A percentile compares a stretch with the other conserved stretches of the same genome.
phyloP scores from a whole-genome alignment of 306 rosid genomes.

The Morella rubra region DNA sequence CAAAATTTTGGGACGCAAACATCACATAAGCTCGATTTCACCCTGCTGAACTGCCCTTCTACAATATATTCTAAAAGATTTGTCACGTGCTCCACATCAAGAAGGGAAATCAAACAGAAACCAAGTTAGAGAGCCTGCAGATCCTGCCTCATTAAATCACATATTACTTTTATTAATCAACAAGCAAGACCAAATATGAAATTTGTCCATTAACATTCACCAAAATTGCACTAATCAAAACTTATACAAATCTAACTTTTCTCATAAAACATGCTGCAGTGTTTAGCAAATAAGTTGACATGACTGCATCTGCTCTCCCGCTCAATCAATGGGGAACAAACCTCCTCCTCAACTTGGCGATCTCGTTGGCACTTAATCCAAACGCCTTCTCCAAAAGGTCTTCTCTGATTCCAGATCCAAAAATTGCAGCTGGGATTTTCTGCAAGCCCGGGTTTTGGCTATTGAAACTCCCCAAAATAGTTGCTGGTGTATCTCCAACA shows the following conservation, averaged over 20 bases:
- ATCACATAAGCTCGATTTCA: background rate
- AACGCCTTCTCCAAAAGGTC: conserved; percentile 86
- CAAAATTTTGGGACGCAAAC: too few relatives aligned
- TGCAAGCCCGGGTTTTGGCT: conserved; percentile 88
- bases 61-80: background rate
- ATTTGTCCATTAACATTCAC: background rate
- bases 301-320: conserved; percentile 2
- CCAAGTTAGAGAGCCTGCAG: background rate
- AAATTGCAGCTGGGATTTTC: conserved; percentile 67
- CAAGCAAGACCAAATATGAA: background rate
- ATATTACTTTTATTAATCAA: background rate
- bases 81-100: background rate
- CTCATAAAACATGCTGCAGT: background rate
- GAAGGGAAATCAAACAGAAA: background rate
- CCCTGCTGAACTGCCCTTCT: background rate
- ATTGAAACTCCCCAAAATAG: conserved; percentile 76
- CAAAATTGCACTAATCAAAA: background rate
- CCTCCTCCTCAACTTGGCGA: conserved; percentile 60
- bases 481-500: conserved; percentile 76
- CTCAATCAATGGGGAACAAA: conserved; percentile 40
- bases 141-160: background rate
- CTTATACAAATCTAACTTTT: too few relatives aligned
- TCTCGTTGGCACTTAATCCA: conserved; percentile 64
- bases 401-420: conserved; percentile 75
- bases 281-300: background rate